Evolutionary conservation across 805 yeast genomes (phyloP).

Genomic region (Ogataea salicorniae): DNA sequence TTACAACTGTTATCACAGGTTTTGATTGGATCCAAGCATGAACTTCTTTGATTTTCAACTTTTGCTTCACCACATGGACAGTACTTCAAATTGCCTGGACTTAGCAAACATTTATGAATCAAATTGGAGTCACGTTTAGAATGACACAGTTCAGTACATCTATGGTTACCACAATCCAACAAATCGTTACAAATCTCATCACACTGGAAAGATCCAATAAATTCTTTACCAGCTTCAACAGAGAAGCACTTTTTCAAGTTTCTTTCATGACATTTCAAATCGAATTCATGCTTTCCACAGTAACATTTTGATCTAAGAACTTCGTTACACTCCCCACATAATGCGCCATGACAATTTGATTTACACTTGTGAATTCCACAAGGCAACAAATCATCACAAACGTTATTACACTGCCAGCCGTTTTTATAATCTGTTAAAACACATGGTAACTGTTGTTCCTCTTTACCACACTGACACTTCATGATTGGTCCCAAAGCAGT

Average conservation of each 20-base stretch:
- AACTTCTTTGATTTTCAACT: constrained; percentile 39
- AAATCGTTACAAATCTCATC: constrained; percentile 36
- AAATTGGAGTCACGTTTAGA: constrained; percentile 30
- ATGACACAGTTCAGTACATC: constrained; percentile 48
- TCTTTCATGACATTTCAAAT: constrained; percentile 41
- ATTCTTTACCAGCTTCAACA: constrained; percentile 22
- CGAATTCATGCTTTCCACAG: constrained; percentile 57
- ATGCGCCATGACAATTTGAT: constrained; percentile 67
- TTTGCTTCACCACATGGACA: constrained; percentile 79
- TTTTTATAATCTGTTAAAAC: constrained; percentile 58
- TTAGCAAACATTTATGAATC: constrained; percentile 47
- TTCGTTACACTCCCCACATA: constrained; percentile 70
- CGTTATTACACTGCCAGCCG: constrained; percentile 64
- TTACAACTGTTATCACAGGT: constrained; percentile 65
- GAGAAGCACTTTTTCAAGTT: constrained; percentile 30
- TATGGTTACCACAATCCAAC: constrained; percentile 63
- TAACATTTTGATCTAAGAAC: constrained; percentile 53
- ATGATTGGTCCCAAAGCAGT: constrained; percentile 70
- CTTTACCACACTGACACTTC: constrained; percentile 70
- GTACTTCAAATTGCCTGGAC: constrained; percentile 53
- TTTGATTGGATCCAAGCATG: constrained; percentile 77
- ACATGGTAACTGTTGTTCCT: constrained; percentile 64
- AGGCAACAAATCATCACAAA: constrained; percentile 60
- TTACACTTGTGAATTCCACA: constrained; percentile 68
- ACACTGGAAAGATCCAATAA: constrained; percentile 53